These are phyloP conservation scores for Apostasia ramifera DNA, from an alignment of 106 monocot genomes.

Conservation along the genomic window DNA sequence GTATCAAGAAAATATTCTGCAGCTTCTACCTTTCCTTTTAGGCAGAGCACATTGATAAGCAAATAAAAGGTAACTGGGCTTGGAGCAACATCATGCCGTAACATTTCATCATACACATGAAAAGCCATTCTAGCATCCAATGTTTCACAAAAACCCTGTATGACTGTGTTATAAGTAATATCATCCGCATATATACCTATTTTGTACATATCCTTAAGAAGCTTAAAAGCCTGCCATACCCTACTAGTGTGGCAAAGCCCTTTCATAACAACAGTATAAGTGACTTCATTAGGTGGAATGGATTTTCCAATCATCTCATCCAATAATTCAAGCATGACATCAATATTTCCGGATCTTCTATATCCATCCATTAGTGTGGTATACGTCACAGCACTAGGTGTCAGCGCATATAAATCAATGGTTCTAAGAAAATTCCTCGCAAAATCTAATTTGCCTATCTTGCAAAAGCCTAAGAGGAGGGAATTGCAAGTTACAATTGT, in stretches of 20 bases:
- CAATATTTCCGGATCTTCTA: constrained; percentile 24
- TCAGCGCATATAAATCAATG: constrained; percentile 21
- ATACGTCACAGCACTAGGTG: constrained; percentile 62
- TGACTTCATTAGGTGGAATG: constrained; percentile 43
- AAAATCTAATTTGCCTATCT: constrained; percentile 21
- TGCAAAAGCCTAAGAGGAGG: constrained; percentile 60
- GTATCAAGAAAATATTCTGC: constrained; percentile 41
- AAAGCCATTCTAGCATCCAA: constrained; percentile 28
- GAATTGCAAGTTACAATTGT: constrained; percentile 65
- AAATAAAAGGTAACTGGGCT: constrained; percentile 62
- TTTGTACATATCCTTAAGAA: constrained; percentile 34
- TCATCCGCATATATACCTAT: constrained; percentile 37
- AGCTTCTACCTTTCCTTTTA: constrained; percentile 6
- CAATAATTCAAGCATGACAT: constrained; percentile 30
- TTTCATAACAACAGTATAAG: constrained; percentile 70
- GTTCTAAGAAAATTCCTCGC: constrained; percentile 28
- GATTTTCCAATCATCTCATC: constrained; percentile 52
- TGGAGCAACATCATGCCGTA: constrained; percentile 25
- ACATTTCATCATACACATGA: constrained; percentile 31
- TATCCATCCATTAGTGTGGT: constrained; percentile 71
- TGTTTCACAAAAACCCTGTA: constrained; percentile 56
- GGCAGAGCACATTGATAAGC: constrained; percentile 53
- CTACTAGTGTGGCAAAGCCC: constrained; percentile 45
- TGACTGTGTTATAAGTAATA: constrained; percentile 65
- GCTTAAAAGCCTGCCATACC: constrained; percentile 22